Evolutionary conservation across 176 grass and related monocot species (phyloP).

Genomic region (Coix lacrymajobi): DNA sequence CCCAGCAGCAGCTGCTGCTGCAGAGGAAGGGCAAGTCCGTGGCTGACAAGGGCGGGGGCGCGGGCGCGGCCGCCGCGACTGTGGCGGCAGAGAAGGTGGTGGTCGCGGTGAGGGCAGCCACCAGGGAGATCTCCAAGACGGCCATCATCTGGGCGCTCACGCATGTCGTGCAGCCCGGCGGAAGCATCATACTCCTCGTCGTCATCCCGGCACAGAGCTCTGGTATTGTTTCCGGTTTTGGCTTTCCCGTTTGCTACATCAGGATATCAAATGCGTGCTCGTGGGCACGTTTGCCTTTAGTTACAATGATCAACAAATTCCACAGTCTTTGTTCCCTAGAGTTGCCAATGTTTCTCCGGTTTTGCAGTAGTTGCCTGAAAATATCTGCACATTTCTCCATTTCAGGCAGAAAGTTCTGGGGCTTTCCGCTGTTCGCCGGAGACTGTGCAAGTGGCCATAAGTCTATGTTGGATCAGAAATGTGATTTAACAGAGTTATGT

Average conservation of each 20-base stretch:
- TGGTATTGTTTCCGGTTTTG: conserved; percentile 41
- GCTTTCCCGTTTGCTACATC: background rate
- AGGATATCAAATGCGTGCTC: background rate
- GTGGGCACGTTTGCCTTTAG: conserved; percentile 3
- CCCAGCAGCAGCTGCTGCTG: conserved; percentile 59
- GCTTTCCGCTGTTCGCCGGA: conserved; percentile 82
- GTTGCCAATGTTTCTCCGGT: background rate
- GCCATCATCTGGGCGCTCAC: conserved; percentile 92
- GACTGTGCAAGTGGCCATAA: conserved; percentile 94
- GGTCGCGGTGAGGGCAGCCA: conserved; percentile 73
- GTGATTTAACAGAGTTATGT: conserved; percentile 75
- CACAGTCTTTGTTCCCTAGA: conserved; percentile 6
- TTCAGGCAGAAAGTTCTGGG: conserved; percentile 91
- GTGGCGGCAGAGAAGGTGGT: conserved; percentile 61
- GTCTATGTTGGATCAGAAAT: conserved; percentile 77
- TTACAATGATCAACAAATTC: conserved; percentile 19
- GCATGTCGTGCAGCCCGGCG: conserved; percentile 87
- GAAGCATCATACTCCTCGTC: conserved; percentile 76
- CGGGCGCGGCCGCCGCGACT: background rate
- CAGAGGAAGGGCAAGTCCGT: conserved; percentile 68
- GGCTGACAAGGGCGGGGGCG: conserved; percentile 37
- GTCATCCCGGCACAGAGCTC: conserved; percentile 76
- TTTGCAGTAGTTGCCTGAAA: conserved; percentile 16
- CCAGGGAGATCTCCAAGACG: conserved; percentile 84
- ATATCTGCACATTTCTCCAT: conserved; percentile 14